Evolutionary conservation across 495 filamentous ascomycete species (phyloP).

Genomic region (Penicillium longicatenatum): DNA sequence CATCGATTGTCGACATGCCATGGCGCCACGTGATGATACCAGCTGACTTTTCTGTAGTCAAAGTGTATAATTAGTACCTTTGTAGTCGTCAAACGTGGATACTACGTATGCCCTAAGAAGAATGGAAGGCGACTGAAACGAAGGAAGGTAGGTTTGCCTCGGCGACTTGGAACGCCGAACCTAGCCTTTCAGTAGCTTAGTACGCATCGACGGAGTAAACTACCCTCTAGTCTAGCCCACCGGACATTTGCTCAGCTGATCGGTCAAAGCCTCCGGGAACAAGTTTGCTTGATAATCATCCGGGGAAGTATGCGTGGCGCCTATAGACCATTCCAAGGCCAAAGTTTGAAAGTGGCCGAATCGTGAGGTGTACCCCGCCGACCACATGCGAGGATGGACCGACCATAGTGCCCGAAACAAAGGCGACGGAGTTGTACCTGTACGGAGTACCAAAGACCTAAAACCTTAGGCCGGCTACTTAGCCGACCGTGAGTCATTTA

Average conservation of each 20-base stretch:
- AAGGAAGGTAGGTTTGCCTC: not conserved
- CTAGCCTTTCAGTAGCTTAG: not conserved
- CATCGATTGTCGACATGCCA: not conserved
- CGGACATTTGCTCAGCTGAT: constrained; percentile 1
- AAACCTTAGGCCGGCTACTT: constrained; percentile 4
- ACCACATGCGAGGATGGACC: constrained; percentile 17
- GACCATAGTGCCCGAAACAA: constrained; percentile 9
- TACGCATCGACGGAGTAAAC: not conserved
- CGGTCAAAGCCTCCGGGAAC: not conserved
- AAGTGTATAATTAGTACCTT: not conserved
- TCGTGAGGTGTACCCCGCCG: constrained; percentile 16
- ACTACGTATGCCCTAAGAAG: not conserved
- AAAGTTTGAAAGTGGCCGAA: not conserved
- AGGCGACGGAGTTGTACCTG: not conserved
- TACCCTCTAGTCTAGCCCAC: not conserved
- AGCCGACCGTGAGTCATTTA: constrained; percentile 30
- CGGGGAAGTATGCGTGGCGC: constrained; percentile 11
- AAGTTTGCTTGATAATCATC: constrained; percentile 15
- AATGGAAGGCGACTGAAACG: not conserved
- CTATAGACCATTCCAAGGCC: not conserved
- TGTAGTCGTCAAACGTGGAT: not conserved
- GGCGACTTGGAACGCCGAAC: not conserved
- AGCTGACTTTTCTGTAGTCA: not conserved
- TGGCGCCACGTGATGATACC: constrained; percentile 11
- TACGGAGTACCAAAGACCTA: constrained; percentile 2